Evolutionary conservation across 495 filamentous ascomycete species (phyloP).

Genomic region (Neurospora sp.): DNA sequence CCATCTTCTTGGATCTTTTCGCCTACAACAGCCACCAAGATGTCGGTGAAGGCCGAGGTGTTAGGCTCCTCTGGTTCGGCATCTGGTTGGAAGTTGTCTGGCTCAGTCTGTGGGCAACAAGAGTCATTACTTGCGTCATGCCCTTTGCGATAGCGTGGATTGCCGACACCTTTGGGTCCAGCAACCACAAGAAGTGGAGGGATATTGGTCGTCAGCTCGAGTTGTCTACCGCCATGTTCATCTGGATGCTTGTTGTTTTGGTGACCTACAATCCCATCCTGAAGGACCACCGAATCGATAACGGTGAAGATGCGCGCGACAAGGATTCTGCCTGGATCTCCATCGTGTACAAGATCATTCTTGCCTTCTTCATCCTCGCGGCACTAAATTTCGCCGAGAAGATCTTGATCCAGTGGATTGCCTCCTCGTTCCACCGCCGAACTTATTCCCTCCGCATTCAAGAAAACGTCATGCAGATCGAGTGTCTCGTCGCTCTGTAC

Average conservation of each 20-base stretch:
- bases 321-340: constrained; percentile 56
- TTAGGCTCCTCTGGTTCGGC: constrained; percentile 78
- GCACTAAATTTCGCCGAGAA: constrained; percentile 83
- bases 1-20: constrained; percentile 66
- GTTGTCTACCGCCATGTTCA: constrained; percentile 75
- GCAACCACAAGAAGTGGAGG: constrained; percentile 79
- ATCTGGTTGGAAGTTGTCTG: constrained; percentile 93
- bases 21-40: constrained; percentile 37
- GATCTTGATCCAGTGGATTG: constrained; percentile 90
- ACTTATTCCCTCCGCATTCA: constrained; percentile 91
- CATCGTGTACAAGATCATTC: constrained; percentile 77
- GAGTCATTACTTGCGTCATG: constrained; percentile 66
- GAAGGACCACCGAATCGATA: constrained; percentile 58
- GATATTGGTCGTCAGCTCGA: constrained; percentile 84
- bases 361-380: constrained; percentile 69
- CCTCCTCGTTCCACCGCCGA: constrained; percentile 81
- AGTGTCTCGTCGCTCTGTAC: constrained; percentile 53
- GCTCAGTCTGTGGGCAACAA: constrained; percentile 78
- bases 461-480: constrained; percentile 65
- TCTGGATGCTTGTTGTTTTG: constrained; percentile 84
- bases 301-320: constrained; percentile 35
- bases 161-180: constrained; percentile 74
- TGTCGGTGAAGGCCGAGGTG: constrained; percentile 60
- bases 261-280: constrained; percentile 60
- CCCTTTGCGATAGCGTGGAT: constrained; percentile 56